These are phyloP conservation scores for Phytophthora palmivora DNA, from an alignment of 352 stramenopile genomes.

Conservation along the genomic window DNA sequence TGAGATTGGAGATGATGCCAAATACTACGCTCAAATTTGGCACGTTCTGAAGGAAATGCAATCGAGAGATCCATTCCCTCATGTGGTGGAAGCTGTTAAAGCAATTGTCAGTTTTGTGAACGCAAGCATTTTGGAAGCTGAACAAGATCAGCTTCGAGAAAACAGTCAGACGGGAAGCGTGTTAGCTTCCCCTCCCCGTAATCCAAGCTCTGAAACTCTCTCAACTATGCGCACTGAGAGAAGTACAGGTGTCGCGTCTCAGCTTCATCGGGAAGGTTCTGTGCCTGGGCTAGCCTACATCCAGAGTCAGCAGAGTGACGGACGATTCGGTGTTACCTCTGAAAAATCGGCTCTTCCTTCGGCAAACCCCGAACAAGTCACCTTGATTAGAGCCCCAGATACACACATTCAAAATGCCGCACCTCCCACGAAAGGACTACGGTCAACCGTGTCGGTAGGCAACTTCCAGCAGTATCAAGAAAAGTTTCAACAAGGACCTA, in stretches of 20 bases:
- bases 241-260: conserved; percentile 9
- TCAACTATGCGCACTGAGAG: conserved; percentile 24
- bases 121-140: conserved; percentile 56
- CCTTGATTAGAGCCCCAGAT: conserved; percentile 30
- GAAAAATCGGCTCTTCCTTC: conserved; percentile 15
- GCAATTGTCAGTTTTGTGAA: conserved; percentile 73
- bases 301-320: conserved; percentile 30
- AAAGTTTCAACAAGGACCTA: conserved; percentile 41
- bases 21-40: conserved; percentile 91
- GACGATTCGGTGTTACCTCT: conserved; percentile 5
- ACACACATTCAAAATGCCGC: conserved; percentile 20
- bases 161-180: conserved; percentile 36
- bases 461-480: conserved; percentile 81
- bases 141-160: conserved; percentile 57
- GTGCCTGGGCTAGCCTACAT: conserved; percentile 32
- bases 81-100: conserved; percentile 69
- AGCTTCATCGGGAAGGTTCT: conserved; percentile 52
- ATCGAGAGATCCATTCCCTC: conserved; percentile 87
- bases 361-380: conserved; percentile 26
- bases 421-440: conserved; percentile 38
- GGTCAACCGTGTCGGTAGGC: conserved; percentile 71
- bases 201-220: conserved; percentile 22
- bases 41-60: conserved; percentile 84
- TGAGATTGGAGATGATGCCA: conserved; percentile 63
- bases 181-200: conserved; percentile 37